Evolutionary conservation across 2,329 filamentous ascomycete genomes (phyloP), one percentile per base, ranked within the genome.

Genomic region (Phialocephala sp.): DNA sequence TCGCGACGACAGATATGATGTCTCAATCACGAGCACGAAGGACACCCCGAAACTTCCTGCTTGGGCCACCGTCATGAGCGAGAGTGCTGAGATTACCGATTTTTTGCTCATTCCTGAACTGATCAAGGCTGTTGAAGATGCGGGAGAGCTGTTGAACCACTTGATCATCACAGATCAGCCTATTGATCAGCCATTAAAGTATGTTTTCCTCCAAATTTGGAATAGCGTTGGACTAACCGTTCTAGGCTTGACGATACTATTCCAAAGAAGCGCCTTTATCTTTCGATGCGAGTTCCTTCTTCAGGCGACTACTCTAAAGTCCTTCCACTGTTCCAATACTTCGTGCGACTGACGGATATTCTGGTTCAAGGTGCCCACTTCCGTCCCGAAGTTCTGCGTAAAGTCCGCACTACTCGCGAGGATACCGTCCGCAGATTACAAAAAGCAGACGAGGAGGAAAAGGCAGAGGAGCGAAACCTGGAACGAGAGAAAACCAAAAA

Each of bases 1-100:
- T 73, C 91, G 95, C 68, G 91, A 97, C 57, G 93, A 97, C 69
- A 91, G 95, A 73, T 99, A 97, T 80, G 95, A 99, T 77, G 83
- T 97, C 62, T 97, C 92, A 61, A 86, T 99, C 72, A 97, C 95
- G 50, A 89, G 89, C 70, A 97, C 94, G 76, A 97, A 97, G 85
- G 95, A 99, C 75, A 88, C 94, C 80, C 77, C 90, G 63, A 97
- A 97, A 83, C 87, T 99, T 39, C 94, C 95, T 39, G 80, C 85
- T 69, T 99, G 94, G 94, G 84, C 90, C 63, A 97, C 93, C 14
- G 88, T 97, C 76, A 98, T 99, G 95, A 96, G 89, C 76, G 95
- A 99, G 84, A 97, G 90, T 79, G 93, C 94, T 65, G 95, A 98
- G 80, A 90, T 99, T 73, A 97, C 94, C 14, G 92, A 97, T 55